Conservation (phyloP, 306 rosid species). For the Mimosa pudica region DNA sequence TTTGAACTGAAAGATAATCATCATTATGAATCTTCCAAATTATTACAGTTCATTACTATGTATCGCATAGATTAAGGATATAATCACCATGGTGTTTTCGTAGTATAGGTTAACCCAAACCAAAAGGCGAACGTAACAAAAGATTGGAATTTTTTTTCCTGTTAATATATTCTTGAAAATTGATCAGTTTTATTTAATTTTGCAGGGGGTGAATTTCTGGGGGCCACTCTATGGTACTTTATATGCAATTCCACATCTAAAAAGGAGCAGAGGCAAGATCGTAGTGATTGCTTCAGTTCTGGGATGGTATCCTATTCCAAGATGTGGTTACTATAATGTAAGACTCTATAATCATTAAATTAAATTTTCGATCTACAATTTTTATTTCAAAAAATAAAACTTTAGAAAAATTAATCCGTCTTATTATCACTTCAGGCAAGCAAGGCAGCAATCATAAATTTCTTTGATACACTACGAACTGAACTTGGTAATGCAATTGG, state of each 20-base stretch:
- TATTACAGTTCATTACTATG: too few species aligned
- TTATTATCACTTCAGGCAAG: constrained; percentile 41
- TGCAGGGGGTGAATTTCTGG: constrained; percentile 79
- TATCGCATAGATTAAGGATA: too few species aligned
- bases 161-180: too few species aligned
- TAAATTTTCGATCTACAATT: neutral
- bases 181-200: neutral
- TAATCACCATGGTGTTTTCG: too few species aligned
- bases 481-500: constrained; percentile 44
- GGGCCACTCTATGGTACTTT: constrained; percentile 60
- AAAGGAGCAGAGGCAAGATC: constrained; percentile 56
- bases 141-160: too few species aligned
- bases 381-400: neutral
- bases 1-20: too few species aligned
- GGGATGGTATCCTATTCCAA: constrained; percentile 63
- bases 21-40: too few species aligned
- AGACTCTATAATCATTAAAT: constrained; percentile 15
- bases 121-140: too few species aligned
- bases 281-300: constrained; percentile 57
- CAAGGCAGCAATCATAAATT: constrained; percentile 48
- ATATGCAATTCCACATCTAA: constrained; percentile 62
- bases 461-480: constrained; percentile 46
- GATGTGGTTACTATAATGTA: constrained; percentile 57
- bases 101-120: too few species aligned
- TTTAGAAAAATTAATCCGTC: neutral